phyloP scores from a whole-genome alignment of 768 basidiomycete genomes.

The Xerocomus brunneocitrinus region DNA sequence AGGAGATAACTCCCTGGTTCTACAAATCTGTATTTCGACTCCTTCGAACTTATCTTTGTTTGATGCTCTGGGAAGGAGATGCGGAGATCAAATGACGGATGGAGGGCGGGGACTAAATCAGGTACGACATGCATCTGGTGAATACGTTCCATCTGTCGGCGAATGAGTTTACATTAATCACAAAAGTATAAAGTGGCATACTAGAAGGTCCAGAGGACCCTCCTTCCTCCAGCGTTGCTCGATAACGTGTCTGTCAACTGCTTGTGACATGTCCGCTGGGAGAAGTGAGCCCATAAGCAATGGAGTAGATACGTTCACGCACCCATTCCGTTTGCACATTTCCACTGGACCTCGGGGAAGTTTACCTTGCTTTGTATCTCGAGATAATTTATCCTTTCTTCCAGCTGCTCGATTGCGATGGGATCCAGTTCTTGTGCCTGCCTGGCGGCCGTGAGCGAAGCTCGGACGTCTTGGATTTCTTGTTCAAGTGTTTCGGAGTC shows the following conservation, averaged over 20 bases:
- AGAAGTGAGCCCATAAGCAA: neutral
- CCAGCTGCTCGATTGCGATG: conserved; percentile 26
- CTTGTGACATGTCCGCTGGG: conserved; percentile 62
- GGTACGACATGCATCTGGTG: conserved; percentile 90
- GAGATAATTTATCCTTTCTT: conserved; percentile 52
- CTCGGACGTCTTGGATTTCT: conserved; percentile 20
- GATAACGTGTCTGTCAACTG: conserved; percentile 71
- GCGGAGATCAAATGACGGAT: conserved; percentile 71
- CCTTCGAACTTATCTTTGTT: conserved; percentile 18
- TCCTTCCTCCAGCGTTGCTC: conserved; percentile 85
- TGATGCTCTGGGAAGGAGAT: conserved; percentile 46
- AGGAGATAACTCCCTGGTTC: conserved; percentile 68
- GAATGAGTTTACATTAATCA: neutral
- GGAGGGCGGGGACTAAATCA: conserved; percentile 70
- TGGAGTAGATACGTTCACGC: conserved; percentile 25
- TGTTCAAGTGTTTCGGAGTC: conserved; percentile 52
- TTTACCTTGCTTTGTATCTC: conserved; percentile 81
- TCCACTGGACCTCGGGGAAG: conserved; percentile 78
- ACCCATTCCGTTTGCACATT: conserved; percentile 76
- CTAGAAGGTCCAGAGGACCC: conserved; percentile 79
- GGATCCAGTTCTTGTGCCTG: conserved; percentile 21
- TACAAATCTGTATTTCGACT: conserved; percentile 37
- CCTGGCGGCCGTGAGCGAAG: conserved; percentile 14
- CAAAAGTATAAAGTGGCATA: conserved; percentile 21
- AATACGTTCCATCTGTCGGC: conserved; percentile 80